phyloP scores from a whole-genome alignment of 352 stramenopile species.

The Pythium brassicae region DNA sequence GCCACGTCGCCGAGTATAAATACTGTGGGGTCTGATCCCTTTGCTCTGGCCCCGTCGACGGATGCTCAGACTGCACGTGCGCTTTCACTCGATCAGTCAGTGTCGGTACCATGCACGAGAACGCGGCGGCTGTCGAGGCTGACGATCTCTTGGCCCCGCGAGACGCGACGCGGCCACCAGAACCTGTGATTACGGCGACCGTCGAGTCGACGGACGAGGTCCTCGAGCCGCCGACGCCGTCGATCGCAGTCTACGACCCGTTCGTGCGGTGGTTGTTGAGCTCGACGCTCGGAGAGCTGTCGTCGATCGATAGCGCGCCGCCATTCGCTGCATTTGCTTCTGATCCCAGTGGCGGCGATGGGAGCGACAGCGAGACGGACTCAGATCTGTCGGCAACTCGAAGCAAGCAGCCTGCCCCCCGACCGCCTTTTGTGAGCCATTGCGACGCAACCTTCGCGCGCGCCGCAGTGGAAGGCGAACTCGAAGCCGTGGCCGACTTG shows the following conservation, averaged over 20 bases:
- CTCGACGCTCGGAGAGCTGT: conserved; percentile 38
- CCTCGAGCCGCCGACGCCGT: conserved; percentile 28
- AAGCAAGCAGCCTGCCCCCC: conserved; percentile 2
- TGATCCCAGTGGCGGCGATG: not conserved
- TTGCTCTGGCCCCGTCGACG: too few relatives aligned
- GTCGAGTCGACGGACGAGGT: conserved; percentile 14
- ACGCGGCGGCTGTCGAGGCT: not conserved
- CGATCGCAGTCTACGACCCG: conserved; percentile 34
- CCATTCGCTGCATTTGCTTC: conserved; percentile 17
- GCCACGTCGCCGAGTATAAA: too few relatives aligned
- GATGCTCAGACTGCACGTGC: too few relatives aligned
- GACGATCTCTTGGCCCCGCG: too few relatives aligned
- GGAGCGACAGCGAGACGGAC: not conserved
- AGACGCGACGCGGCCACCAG: not conserved
- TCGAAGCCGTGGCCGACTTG: conserved; percentile 40
- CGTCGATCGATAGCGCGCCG: conserved; percentile 20
- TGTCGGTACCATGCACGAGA: not conserved
- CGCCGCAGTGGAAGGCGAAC: conserved; percentile 41
- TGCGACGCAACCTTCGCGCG: conserved; percentile 24
- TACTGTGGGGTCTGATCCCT: too few relatives aligned
- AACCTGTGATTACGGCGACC: not conserved
- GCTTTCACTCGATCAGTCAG: too few relatives aligned
- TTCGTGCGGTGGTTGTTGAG: conserved; percentile 64
- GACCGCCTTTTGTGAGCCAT: not conserved
- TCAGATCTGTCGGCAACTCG: not conserved